These are phyloP conservation scores for Rhizodiscina lignyota DNA, from an alignment of 495 filamentous ascomycete species.

Conservation along the genomic window DNA sequence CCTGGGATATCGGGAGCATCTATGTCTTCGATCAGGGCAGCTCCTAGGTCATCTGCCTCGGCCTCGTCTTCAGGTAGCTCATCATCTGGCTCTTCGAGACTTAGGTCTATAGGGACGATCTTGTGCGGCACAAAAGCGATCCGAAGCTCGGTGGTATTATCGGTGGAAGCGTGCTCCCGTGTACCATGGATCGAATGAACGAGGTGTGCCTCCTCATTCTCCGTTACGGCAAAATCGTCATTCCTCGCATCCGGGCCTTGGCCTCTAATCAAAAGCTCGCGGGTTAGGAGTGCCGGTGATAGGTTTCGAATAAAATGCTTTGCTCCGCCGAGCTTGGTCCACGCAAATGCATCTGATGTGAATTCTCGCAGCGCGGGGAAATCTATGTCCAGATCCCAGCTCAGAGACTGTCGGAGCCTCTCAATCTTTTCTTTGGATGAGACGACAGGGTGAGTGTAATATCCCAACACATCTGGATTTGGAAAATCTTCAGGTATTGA, in stretches of 20 bases:
- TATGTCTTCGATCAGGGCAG: too few relatives aligned
- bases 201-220: constrained; percentile 30
- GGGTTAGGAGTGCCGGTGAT: constrained; percentile 58
- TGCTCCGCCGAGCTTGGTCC: constrained; percentile 61
- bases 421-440: constrained; percentile 45
- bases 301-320: constrained; percentile 71
- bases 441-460: constrained; percentile 73
- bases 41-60: not conserved
- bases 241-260: not conserved
- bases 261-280: constrained; percentile 34
- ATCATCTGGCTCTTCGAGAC: constrained; percentile 25
- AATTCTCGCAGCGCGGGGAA: constrained; percentile 51
- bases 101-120: constrained; percentile 61
- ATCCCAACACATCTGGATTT: constrained; percentile 57
- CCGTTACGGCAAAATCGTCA: constrained; percentile 22
- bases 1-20: too few relatives aligned
- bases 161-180: constrained; percentile 54
- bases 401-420: constrained; percentile 34
- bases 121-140: constrained; percentile 60
- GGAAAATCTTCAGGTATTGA: constrained; percentile 72
- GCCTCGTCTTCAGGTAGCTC: constrained; percentile 27
- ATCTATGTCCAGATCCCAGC: constrained; percentile 44
- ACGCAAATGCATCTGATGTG: constrained; percentile 67
- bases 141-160: constrained; percentile 58
- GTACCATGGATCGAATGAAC: constrained; percentile 46